Base-by-base conservation (phyloP, 495 filamentous ascomycete genomes). In the Tirmania nivea region DNA sequence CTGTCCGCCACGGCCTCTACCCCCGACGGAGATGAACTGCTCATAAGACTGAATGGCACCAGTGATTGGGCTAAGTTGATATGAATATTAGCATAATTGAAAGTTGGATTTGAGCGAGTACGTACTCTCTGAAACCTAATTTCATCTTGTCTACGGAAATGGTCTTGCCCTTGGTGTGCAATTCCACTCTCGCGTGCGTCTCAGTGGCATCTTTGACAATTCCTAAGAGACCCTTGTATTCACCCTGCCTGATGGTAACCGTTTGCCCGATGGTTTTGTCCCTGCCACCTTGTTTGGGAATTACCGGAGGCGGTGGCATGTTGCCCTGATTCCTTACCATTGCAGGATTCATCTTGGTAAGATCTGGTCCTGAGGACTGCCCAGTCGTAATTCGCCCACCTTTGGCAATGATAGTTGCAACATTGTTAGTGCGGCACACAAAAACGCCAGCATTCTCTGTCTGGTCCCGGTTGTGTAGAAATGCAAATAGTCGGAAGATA, bases 121-220 rank as follows among this genome's bases (percentile, higher is more conserved):
- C 71, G 60, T 73, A 83, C 72, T 99, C 89, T 67, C 84, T 87
- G 59, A 90, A 81, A 1, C 74, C 73, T 9, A 96, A 70, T 52
- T 78, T 74, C 5, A 81, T 78, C 65, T 89, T 90, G 2, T 76
- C 73, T 34, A 96, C 76, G 14, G 78, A 81, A 52, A 96, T 79
- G 8, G 80, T 77, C 71, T 93, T 95, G 68, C 77, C 81, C 67
- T 88, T 90, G 20, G 86, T 83, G 66, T 95, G 88, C 25, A 99
- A 71, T 67, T 96, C 92, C 36, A 99, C 82, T 19, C 86, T 80
- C 34, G 84, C 89, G 56, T 81, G 78, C 0, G 73, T 75, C 55
- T 92, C 86, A 0, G 83, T 88, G 0, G 92, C 78, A 63, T 96
- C 86, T 61, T 92, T 93, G 58, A 99, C 84, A 54, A 94, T 93